These are phyloP conservation scores for Magnaporthiopsis poae DNA, from an alignment of 2,329 filamentous ascomycete genomes.

Conservation along the genomic window DNA sequence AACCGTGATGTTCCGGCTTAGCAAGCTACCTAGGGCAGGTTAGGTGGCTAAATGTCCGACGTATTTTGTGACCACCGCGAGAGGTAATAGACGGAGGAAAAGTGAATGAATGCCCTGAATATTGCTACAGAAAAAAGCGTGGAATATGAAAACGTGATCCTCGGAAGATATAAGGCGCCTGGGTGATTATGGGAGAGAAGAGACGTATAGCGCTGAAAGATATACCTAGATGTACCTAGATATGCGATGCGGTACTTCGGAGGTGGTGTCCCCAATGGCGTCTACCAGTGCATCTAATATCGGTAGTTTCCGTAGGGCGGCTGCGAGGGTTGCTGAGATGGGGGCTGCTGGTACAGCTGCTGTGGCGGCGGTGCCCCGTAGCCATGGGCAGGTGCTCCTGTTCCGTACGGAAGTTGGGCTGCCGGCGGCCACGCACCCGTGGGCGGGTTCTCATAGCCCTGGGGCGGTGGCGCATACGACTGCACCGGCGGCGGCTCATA, in stretches of 20 bases:
- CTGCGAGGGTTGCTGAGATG: conserved; percentile 6
- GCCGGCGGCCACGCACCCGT: conserved; percentile 8
- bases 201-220: neutral
- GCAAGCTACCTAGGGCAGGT: neutral
- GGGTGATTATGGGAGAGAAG: neutral
- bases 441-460: conserved; percentile 4
- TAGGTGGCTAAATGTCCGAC: neutral
- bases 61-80: neutral
- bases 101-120: neutral
- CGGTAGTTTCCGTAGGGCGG: conserved; percentile 12
- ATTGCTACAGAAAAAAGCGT: neutral
- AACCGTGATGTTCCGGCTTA: neutral
- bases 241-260: neutral
- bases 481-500: conserved; percentile 30
- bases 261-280: neutral
- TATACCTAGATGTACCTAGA: too few species aligned
- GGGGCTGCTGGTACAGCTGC: conserved; percentile 9
- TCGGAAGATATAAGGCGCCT: neutral
- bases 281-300: conserved; percentile 7
- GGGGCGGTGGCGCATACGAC: conserved; percentile 17
- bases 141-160: neutral
- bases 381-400: conserved; percentile 1
- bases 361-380: conserved; percentile 8
- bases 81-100: neutral
- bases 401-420: conserved; percentile 4